Evolutionary conservation across 768 basidiomycete genomes (phyloP).

Genomic region (Panus rudis): DNA sequence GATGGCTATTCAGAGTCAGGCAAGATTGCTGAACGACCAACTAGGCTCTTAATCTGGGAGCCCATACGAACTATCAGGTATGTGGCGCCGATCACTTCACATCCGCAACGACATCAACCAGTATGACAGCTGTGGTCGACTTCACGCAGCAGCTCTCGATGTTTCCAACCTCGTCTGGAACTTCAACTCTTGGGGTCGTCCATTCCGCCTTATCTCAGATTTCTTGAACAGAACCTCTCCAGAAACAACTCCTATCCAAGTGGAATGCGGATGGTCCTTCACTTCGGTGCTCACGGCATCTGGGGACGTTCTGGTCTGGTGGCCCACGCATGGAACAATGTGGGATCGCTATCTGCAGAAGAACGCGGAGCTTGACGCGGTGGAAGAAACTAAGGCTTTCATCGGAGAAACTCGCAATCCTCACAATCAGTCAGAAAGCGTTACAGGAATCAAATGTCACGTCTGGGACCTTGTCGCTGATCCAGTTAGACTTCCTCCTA

Average conservation of each 20-base stretch:
- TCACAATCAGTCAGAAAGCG: conserved; percentile 22
- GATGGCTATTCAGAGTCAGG: conserved; percentile 54
- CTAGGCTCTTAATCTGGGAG: conserved; percentile 51
- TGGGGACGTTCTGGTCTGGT: conserved; percentile 74
- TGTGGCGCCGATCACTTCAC: conserved; percentile 7
- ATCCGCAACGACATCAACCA: conserved; percentile 1
- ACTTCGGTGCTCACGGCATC: conserved; percentile 64
- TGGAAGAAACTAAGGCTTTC: conserved; percentile 9
- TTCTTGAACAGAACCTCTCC: conserved; percentile 35
- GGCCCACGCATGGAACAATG: conserved; percentile 50
- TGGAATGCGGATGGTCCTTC: conserved; percentile 79
- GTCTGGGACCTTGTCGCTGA: conserved; percentile 48
- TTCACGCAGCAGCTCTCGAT: conserved; percentile 66
- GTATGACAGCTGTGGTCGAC: conserved; percentile 61
- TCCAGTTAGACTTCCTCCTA: conserved; percentile 50
- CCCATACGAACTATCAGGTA: conserved; percentile 63
- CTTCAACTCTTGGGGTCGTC: conserved; percentile 72
- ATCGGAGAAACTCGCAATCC: too few species aligned
- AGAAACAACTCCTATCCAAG: conserved; percentile 46
- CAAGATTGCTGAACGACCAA: conserved; percentile 45
- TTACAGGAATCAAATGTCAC: conserved; percentile 47
- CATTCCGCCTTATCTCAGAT: conserved; percentile 47
- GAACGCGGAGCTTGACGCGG: conserved; percentile 39
- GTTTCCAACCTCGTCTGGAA: conserved; percentile 58
- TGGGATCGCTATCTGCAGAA: conserved; percentile 28